Conservation (phyloP, 2,329 filamentous ascomycete species). For the Xylogone sp. region DNA sequence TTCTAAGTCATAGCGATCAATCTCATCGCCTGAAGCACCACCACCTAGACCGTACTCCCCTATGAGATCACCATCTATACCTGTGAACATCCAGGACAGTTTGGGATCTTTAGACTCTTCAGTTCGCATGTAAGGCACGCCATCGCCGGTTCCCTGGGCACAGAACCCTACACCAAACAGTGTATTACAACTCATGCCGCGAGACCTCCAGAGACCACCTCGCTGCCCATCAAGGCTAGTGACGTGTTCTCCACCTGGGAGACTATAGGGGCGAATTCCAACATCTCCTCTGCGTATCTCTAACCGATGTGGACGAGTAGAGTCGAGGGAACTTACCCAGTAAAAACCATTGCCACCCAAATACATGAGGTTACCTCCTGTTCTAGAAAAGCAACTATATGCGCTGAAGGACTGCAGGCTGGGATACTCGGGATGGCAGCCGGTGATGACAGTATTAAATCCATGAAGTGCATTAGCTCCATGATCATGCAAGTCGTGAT, state of each 20-base stretch:
- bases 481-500: conserved; percentile 30
- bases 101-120: conserved; percentile 22
- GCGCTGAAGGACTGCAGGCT: conserved; percentile 23
- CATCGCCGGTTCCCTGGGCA: conserved; percentile 26
- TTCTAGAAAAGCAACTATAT: conserved; percentile 24
- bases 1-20: conserved; percentile 29
- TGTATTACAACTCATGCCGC: conserved; percentile 26
- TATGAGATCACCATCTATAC: conserved; percentile 6
- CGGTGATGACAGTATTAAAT: conserved; percentile 26
- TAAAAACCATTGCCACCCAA: conserved; percentile 36
- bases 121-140: conserved; percentile 16
- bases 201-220: conserved; percentile 31
- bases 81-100: conserved; percentile 13
- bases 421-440: conserved; percentile 33
- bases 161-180: conserved; percentile 29
- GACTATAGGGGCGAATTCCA: conserved; percentile 25
- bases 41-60: conserved; percentile 11
- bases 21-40: conserved; percentile 33
- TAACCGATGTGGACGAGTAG: conserved; percentile 25
- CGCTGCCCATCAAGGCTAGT: conserved; percentile 26
- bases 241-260: conserved; percentile 27
- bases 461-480: conserved; percentile 14
- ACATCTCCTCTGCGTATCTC: conserved; percentile 32
- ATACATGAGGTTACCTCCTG: conserved; percentile 33
- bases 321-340: conserved; percentile 23